phyloP scores from a whole-genome alignment of 805 yeast genomes.

The Wickerhamiella allomyrinae region DNA sequence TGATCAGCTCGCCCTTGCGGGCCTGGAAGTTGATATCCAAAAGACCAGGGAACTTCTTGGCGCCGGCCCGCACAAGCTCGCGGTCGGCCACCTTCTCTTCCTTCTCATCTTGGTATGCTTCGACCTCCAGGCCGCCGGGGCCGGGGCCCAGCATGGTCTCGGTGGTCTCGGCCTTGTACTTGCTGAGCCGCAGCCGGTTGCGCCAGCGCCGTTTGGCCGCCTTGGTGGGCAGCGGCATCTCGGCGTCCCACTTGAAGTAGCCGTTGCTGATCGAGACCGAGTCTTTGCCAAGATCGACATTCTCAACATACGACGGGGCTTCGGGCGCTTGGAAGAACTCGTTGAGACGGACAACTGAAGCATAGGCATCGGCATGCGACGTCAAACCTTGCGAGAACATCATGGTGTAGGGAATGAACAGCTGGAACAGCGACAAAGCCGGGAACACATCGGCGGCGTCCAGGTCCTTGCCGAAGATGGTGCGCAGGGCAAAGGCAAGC shows the following conservation, averaged over 20 bases:
- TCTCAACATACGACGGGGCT: constrained; percentile 22
- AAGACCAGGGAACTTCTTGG: constrained; percentile 31
- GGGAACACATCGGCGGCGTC: constrained; percentile 56
- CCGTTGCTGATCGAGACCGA: constrained; percentile 42
- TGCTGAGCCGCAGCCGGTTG: constrained; percentile 7
- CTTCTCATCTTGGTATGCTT: constrained; percentile 4
- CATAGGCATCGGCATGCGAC: constrained; percentile 29
- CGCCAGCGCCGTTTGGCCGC: constrained; percentile 11
- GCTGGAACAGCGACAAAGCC: constrained; percentile 53
- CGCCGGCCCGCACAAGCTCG: constrained; percentile 15
- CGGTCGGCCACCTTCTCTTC: background rate
- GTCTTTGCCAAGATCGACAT: constrained; percentile 20
- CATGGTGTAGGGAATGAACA: constrained; percentile 53
- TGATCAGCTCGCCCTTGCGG: constrained; percentile 53
- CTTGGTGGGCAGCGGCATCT: constrained; percentile 5
- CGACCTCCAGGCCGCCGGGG: constrained; percentile 5
- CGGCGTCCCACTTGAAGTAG: constrained; percentile 51
- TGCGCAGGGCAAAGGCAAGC: constrained; percentile 37
- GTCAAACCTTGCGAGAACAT: constrained; percentile 37
- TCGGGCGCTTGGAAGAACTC: constrained; percentile 26
- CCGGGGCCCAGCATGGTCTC: constrained; percentile 4
- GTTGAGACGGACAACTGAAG: constrained; percentile 18
- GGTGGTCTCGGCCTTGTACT: constrained; percentile 3
- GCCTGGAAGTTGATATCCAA: constrained; percentile 38
- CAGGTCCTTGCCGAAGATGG: constrained; percentile 29